Base-by-base conservation (phyloP, 352 stramenopile genomes). In the Globisporangium alternatum region DNA sequence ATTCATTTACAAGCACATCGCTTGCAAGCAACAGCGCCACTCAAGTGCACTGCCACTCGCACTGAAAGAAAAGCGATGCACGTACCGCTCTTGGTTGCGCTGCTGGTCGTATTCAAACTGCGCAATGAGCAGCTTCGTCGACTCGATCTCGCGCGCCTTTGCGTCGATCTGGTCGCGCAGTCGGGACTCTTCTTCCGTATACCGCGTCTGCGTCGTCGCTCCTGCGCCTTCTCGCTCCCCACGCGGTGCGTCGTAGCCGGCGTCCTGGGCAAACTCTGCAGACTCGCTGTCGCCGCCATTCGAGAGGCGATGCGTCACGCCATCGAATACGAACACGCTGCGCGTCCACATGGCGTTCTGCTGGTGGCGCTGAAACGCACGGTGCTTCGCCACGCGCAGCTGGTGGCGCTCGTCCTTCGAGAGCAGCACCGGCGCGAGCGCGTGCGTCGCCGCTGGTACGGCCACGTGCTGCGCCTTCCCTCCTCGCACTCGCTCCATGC, bases 331-430 rank as follows among this genome's bases (percentile, higher is more conserved):
- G 30, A 65, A 65, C 13, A 85, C 65, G 65, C 83, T 71, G 47
- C 69, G 69, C 44, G 77, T 78, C 80, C 75, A 89, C 56, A 73
- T 74, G 21, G 80, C 78, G 64, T 88, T 91, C 65, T 86, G 80
- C 67, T 89, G 80, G 51, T 76, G 74, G 22, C 82, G 80, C 62
- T 83, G 74, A 55, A 83, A 88, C 15, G 80, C 82, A 22, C 76
- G 70, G 30, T 87, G 79, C n/a, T 78, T 80, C 43, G 69, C 64
- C 21, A 71, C 62, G 6, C 81, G 78, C 53, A 90, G 64, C 35
- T 84, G 76, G 56, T 83, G 76, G 1, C 71, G 65, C 53, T 79
- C 69, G 19, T 88, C 82, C 9, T 55, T 57, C 28, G 80, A 89
- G 8, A 88, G 70, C 31, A 80, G 60, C 1, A 80, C 65, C 19